Base-by-base conservation (phyloP, 2,329 filamentous ascomycete species). In the Colletotrichum karsti region DNA sequence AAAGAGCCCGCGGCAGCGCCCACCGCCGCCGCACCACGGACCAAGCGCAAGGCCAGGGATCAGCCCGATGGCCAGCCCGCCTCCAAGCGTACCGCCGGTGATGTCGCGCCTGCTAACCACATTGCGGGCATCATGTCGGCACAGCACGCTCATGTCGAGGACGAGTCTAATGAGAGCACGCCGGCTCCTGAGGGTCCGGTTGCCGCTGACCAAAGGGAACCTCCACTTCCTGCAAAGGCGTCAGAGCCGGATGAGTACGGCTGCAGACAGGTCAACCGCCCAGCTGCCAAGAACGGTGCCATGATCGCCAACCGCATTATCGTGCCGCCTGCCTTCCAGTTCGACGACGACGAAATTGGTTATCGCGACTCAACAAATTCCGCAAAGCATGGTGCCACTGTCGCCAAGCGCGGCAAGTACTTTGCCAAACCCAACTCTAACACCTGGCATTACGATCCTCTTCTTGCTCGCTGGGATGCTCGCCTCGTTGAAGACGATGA, bases 351-450 rank as follows among this genome's bases (percentile, higher is more conserved):
- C 64, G 87, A 90, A 73, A 90, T 90, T 68, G 88, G 88, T 13
- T 90, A 88, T 74, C 83, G 85, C 22, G 88, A 90, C 72, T 87
- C 86, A 4, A 83, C 83, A 68, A 90, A 90, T 67, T 85, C 87
- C 71, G 82, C 84, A 30, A 81, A 81, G 67, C 85, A 86, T 63
- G 85, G 85, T 22, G 85, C 86, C 51, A 88, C 83, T 35, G 82
- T 82, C 70, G 82, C 82, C 13, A 84, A 85, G 68, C 81, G 87
- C 55, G 86, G 86, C 72, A 85, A 83, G 73, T 89, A 84, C 71
- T 79, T 88, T 51, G 81, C 85, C 69, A 83, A 81, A 28, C 86
- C 87, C 39, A 87, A 88, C 73, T 84, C 83, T 48, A 84, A 83
- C 64, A 83, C 82, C 62, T 80, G 87, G 75, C 86, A 88, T 72